Evolutionary conservation across 495 filamentous ascomycete species (phyloP).

Genomic region (Tuber melanosporum): DNA sequence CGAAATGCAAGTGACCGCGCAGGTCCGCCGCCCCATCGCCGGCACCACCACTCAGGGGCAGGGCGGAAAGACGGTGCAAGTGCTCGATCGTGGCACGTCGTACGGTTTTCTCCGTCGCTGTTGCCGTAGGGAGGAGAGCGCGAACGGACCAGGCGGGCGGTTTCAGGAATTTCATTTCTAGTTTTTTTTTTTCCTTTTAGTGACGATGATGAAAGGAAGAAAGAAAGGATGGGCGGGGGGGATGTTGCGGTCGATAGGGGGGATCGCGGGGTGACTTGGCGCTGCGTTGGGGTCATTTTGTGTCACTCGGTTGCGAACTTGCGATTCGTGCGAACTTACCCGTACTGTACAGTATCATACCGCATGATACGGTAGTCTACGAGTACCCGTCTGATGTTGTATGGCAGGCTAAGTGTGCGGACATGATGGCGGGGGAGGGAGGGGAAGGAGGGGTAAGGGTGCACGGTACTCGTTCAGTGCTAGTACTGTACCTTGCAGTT

Average conservation of each 20-base stretch:
- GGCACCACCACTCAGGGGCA: constrained; percentile 58
- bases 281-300: background rate
- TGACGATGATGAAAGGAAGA: background rate
- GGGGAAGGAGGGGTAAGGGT: no score
- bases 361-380: no score
- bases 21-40: constrained; percentile 50
- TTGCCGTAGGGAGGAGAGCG: constrained; percentile 56
- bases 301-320: background rate
- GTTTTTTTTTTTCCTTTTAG: background rate
- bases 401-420: no score
- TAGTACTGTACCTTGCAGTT: no score
- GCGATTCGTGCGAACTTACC: no score
- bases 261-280: no score
- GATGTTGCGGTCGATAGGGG: background rate
- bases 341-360: no score
- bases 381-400: no score
- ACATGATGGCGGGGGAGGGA: no score
- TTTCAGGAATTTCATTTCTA: background rate
- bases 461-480: no score
- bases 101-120: constrained; percentile 38
- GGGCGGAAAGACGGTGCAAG: constrained; percentile 82
- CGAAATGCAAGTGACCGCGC: constrained; percentile 79
- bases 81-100: constrained; percentile 58
- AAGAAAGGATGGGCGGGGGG: background rate
- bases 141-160: constrained; percentile 78